phyloP scores from a whole-genome alignment of 768 basidiomycete genomes.

The Rhizopogon roseolus region DNA sequence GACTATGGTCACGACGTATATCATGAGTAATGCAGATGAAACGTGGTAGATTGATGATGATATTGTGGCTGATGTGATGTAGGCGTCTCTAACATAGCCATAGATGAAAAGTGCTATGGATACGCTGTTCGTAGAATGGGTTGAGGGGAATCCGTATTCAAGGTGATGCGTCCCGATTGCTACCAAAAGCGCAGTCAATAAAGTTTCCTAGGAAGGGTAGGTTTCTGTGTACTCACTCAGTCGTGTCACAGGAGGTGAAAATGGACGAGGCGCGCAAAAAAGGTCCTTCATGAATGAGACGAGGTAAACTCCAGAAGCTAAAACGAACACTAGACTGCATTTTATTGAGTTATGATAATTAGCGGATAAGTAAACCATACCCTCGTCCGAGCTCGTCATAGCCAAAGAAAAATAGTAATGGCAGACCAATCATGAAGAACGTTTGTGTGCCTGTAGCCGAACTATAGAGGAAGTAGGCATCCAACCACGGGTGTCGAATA shows the following conservation, averaged over 20 bases:
- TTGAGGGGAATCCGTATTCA: conserved; percentile 95
- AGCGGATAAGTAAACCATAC: conserved; percentile 30
- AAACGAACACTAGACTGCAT: conserved; percentile 58
- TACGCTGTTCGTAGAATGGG: conserved; percentile 88
- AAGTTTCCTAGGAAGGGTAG: not conserved
- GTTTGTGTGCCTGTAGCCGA: conserved; percentile 82
- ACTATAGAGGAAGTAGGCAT: conserved; percentile 80
- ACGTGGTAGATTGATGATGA: conserved; percentile 41
- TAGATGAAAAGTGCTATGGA: conserved; percentile 85
- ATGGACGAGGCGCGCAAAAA: conserved; percentile 86
- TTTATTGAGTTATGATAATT: conserved; percentile 9
- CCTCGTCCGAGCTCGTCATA: conserved; percentile 64
- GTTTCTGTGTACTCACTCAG: conserved; percentile 51
- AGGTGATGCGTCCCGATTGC: conserved; percentile 78
- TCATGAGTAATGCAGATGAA: conserved; percentile 38
- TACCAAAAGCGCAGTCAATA: conserved; percentile 21
- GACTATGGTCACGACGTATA: conserved; percentile 70
- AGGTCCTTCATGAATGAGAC: conserved; percentile 88
- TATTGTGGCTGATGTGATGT: conserved; percentile 31
- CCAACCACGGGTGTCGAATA: conserved; percentile 63
- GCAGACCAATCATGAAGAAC: conserved; percentile 90
- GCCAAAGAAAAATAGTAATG: conserved; percentile 88
- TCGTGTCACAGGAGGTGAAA: conserved; percentile 86
- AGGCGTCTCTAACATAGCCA: conserved; percentile 50
- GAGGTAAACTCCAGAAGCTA: conserved; percentile 80